Conservation (phyloP, 163 green algal species). For the Chlamydomonas reinhardtii region DNA sequence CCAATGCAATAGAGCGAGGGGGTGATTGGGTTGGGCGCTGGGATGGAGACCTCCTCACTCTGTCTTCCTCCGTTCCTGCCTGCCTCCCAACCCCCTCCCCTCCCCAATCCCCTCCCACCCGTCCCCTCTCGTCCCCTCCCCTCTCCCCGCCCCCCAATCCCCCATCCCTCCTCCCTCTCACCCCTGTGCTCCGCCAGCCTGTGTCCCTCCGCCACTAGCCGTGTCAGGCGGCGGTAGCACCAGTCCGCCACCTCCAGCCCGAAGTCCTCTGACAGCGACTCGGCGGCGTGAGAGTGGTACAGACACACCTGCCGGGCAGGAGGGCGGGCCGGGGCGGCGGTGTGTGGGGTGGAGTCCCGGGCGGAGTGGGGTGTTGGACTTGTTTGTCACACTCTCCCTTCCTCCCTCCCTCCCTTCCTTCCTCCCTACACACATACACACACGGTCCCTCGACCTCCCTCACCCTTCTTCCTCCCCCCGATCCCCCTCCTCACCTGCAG, state of each 20-base stretch:
- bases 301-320: conserved; percentile 80
- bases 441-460: too few relatives aligned
- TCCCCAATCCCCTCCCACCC: background rate
- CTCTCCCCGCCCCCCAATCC: background rate
- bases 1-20: too few relatives aligned
- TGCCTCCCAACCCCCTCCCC: background rate
- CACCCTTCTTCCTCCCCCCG: background rate
- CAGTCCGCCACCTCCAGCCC: conserved; percentile 92
- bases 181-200: conserved; percentile 30
- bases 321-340: too few relatives aligned
- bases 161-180: background rate
- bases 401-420: too few relatives aligned
- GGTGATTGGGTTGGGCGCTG: too few relatives aligned
- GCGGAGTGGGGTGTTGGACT: too few relatives aligned
- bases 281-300: conserved; percentile 79
- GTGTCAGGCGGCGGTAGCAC: conserved; percentile 78
- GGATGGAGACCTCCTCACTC: too few relatives aligned
- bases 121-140: background rate
- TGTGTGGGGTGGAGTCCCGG: background rate
- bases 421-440: too few relatives aligned
- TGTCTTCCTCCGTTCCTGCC: too few relatives aligned
- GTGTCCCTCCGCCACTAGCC: conserved; percentile 75
- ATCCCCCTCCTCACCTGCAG: conserved; percentile 78
- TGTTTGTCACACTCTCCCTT: too few relatives aligned
- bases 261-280: conserved; percentile 80